Evolutionary conservation across 2,329 filamentous ascomycete genomes (phyloP).

Genomic region (Thielaviopsis populi): DNA sequence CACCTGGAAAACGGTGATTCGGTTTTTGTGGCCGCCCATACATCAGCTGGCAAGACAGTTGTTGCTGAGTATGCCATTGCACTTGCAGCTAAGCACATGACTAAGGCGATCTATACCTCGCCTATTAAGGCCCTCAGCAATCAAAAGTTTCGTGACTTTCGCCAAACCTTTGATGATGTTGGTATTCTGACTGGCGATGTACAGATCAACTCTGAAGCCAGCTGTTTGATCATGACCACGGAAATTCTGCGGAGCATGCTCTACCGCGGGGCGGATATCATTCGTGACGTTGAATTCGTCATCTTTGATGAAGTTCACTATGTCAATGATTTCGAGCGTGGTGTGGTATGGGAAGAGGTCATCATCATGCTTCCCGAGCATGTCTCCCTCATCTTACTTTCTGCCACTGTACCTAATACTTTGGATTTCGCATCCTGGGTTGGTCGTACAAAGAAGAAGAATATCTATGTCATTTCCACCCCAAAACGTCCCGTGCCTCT

Average conservation of each 20-base stretch:
- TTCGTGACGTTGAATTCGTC: slow-evolving; percentile 94
- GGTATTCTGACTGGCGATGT: slow-evolving; percentile 95
- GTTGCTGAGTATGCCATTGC: slow-evolving; percentile 97
- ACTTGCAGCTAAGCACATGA: slow-evolving; percentile 95
- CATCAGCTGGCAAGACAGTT: slow-evolving; percentile 93
- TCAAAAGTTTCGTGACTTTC: slow-evolving; percentile 95
- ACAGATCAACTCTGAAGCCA: slow-evolving; percentile 93
- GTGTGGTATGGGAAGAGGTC: slow-evolving; percentile 98
- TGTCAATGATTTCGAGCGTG: slow-evolving; percentile 88
- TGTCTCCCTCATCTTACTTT: slow-evolving; percentile 85
- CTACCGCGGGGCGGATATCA: slow-evolving; percentile 87
- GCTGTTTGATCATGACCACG: slow-evolving; percentile 98
- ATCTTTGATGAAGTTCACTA: slow-evolving; percentile 99
- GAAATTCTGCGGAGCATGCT: slow-evolving; percentile 98
- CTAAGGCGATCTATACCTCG: slow-evolving; percentile 96
- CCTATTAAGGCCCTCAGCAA: slow-evolving; percentile 98
- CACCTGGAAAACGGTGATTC: slow-evolving; percentile 94
- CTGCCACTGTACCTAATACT: slow-evolving; percentile 92
- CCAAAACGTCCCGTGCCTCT: slow-evolving; percentile 87
- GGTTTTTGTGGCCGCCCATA: slow-evolving; percentile 94
- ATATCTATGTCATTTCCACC: slow-evolving; percentile 97
- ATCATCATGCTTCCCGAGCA: slow-evolving; percentile 99
- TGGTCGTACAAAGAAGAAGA: slow-evolving; percentile 91
- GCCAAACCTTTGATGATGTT: slow-evolving; percentile 80
- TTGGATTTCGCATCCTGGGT: slow-evolving; percentile 98